Base-by-base conservation (phyloP, 176 grass and related monocot species). In the Typha latifolia region DNA sequence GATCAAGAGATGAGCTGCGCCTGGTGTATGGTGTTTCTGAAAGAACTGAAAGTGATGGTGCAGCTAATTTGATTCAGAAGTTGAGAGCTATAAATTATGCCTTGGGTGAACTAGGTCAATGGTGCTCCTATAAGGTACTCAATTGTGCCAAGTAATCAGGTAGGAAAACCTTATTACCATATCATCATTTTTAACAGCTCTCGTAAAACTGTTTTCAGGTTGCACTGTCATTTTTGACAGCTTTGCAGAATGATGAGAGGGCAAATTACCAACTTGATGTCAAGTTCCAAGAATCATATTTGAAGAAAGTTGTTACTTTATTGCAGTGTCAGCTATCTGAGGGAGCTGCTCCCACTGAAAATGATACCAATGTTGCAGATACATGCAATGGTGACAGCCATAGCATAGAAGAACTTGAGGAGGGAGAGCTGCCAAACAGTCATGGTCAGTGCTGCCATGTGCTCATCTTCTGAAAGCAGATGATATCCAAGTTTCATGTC, bases 21-120 rank as follows among this genome's bases (percentile, higher is more conserved):
- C 86, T 99, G 75, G 83, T 99, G 13, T 99, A 99, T 93, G 94
- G 94, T 86, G 85, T 99, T 81, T 92, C 88, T 49, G 94, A 99
- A 75, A 87, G 94, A 72, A 99, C 94, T 64, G 94, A 99, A 80
- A 99, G 94, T 86, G 94, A 99, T 63, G 94, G 94, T 62, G 94
- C 94, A 13, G 94, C 83, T 65, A 99, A 99, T 86, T 99, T 99
- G 68, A 85, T 99, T 72, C 94, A 99, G 86, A 99, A 99, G 62
- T 68, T 99, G 74, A 75, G 94, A 59, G 89, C 94, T 66, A 84
- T 99, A 81, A 90, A 90, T 80, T 99, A 99, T 87, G 94, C 83
- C 73, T 79, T 99, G 73, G 89, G 83, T 72, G 94, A 99, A 87
- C 85, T 99, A 49, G 94, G 94, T 72, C 94, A 99, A 65, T 99